Base-by-base conservation (phyloP, 2,329 filamentous ascomycete genomes). In the Colletotrichum higginsianum region DNA sequence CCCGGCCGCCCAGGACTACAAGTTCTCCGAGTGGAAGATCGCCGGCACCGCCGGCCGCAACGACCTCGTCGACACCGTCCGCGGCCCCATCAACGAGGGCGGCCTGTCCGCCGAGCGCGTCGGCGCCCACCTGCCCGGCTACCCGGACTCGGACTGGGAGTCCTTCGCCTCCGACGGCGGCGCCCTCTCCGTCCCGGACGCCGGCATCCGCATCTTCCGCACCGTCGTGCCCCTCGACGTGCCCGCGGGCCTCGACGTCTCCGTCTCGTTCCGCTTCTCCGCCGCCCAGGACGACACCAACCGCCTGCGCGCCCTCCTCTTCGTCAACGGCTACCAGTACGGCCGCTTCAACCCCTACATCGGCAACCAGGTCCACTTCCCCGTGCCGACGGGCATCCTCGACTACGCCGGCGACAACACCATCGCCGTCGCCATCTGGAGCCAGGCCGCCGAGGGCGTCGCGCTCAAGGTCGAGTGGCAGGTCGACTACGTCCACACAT, bases 251-350 rank as follows among this genome's bases (percentile, higher is more conserved):
- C 76, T 89, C 0, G 89, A 91, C 66, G 86, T 89, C 0, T 87
- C 87, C 0, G 82, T 91, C 40, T 87, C 87, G 0, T 88, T 91
- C 75, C 81, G 84, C 3, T 79, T 91, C 2, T 84, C 83, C 0
- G 85, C 87, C 0, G 81, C 85, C 0, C 78, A 80, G 0, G 81
- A 82, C 7, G 79, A 80, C 18, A 80, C 76, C 23, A 84, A 84
- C 74, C 79, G 77, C 21, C 74, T 84, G 3, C 84, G 90, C 13
- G 87, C 85, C 0, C 84, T 90, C 75, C 77, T 92, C 2, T 91
- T 89, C 66, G 85, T 91, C n/a, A 92, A 92, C 66, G 90, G 90
- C 0, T 92, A 91, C 75, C 89, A 91, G 76, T 91, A 90, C 74
- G 89, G 87, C 2, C 84, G 88, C 9, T 91, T 86, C 75, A 86